phyloP scores from a whole-genome alignment of 2,329 filamentous ascomycete species.

The Verticillium nubilum region DNA sequence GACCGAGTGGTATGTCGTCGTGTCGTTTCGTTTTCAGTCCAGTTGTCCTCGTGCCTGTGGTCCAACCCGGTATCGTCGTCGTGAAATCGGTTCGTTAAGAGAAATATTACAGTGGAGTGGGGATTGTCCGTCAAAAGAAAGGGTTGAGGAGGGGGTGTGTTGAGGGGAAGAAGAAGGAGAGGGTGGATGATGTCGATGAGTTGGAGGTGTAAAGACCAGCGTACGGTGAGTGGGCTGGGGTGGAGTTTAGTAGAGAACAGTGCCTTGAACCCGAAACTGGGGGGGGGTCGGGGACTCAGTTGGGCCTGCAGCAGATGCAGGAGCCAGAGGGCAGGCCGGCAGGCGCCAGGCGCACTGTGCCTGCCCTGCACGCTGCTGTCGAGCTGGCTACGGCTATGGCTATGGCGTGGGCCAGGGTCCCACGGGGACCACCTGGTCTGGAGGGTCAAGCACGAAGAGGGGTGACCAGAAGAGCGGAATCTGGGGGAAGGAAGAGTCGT shows the following conservation, averaged over 20 bases:
- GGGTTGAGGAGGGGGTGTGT: background rate
- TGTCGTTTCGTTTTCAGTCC: background rate
- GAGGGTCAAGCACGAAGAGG: background rate
- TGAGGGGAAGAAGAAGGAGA: background rate
- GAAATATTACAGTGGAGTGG: slow-evolving; percentile 1
- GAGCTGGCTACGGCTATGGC: background rate
- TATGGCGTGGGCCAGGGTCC: background rate
- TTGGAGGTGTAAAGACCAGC: background rate
- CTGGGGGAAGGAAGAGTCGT: background rate
- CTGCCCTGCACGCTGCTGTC: background rate
- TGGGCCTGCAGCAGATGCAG: background rate
- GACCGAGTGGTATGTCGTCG: background rate
- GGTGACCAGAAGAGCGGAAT: background rate
- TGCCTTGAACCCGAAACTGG: background rate
- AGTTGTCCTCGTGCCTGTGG: background rate
- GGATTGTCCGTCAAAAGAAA: background rate
- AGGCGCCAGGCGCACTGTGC: background rate
- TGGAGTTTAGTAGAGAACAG: background rate
- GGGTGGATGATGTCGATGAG: background rate
- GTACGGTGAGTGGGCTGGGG: background rate
- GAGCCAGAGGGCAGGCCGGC: background rate
- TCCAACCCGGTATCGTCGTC: background rate
- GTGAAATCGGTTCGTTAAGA: background rate
- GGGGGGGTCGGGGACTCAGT: background rate
- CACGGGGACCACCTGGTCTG: background rate